Evolutionary conservation across 306 rosid genomes (phyloP).

Genomic region (Cucumis melo): DNA sequence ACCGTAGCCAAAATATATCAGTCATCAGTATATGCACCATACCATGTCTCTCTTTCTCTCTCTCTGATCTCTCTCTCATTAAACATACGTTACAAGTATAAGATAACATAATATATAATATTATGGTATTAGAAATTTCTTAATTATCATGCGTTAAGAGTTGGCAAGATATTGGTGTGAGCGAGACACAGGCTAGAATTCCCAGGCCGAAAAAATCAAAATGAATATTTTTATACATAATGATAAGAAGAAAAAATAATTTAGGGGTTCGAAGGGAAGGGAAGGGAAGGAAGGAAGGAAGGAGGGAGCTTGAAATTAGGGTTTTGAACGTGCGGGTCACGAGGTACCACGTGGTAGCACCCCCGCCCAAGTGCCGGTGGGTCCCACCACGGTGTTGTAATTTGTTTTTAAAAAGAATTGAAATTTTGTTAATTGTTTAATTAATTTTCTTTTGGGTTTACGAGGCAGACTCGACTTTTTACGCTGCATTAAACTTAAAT

Average conservation of each 20-base stretch:
- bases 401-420: too few relatives aligned
- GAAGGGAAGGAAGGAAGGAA: too few relatives aligned
- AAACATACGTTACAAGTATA: too few relatives aligned
- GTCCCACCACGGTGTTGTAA: background rate
- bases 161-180: background rate
- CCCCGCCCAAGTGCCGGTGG: conserved; percentile 10
- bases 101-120: too few relatives aligned
- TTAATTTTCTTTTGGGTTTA: too few relatives aligned
- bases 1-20: too few relatives aligned
- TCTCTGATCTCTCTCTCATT: too few relatives aligned
- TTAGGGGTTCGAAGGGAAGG: background rate
- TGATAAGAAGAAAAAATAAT: background rate
- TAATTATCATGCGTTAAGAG: background rate
- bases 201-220: background rate
- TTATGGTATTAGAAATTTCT: too few relatives aligned
- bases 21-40: too few relatives aligned
- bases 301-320: conserved; percentile 18
- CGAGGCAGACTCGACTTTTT: conserved; percentile 23
- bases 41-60: too few relatives aligned
- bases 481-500: conserved; percentile 3
- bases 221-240: background rate
- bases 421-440: too few relatives aligned
- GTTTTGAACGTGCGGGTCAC: conserved; percentile 24
- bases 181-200: background rate
- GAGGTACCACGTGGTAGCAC: conserved; percentile 25